Evolutionary conservation across 129 eudicot genomes (phyloP), one percentile per base, ranked within the genome.

Genomic region (Escallonia rubra): DNA sequence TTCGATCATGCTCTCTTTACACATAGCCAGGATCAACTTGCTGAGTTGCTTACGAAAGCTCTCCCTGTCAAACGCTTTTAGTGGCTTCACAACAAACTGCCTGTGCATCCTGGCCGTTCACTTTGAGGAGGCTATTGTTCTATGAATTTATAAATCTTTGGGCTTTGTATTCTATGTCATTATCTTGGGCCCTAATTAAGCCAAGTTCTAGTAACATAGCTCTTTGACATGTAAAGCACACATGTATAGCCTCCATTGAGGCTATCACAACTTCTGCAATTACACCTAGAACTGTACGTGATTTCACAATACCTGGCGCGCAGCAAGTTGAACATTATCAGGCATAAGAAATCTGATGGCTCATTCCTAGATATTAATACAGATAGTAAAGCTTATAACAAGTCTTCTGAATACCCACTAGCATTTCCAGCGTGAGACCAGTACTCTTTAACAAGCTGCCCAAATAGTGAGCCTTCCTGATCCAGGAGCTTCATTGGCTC

Each of bases 361-460:
- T 43, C 1, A 11, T 63, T 50, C 16, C 48, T 43, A 7, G 53
- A 44, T 52, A 63, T 44, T 50, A 63, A 63, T 44, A 8, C 4
- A n/a, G n/a, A 63, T 15, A 2, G 23, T 43, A 63, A 15, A 63
- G 51, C 14, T 34, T 43, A 43, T 10, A 63, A 44, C 43, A 23
- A 23, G 34, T 23, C 34, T 23, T 41, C 52, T 4, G 66, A 63
- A 34, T n/a, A 43, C 39, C 66, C 15, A 8, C 52, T 44, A 23
- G 34, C 34, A 23, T 23, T 23, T 23, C 34, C 34, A 23, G 34
- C 34, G 34, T 81, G 86, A 61, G 96, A 85, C 92, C 92, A 88
- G 55, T 88, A 88, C 72, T 88, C 96, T 77, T 82, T 80, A 11
- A 88, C 92, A 76, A 88, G 96, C 68, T 78, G 85, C 66, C 83